A percentile compares a stretch with the other conserved stretches of the same genome.
Conservation (phyloP, 306 rosid genomes). For the Boehmeria nivea region DNA sequence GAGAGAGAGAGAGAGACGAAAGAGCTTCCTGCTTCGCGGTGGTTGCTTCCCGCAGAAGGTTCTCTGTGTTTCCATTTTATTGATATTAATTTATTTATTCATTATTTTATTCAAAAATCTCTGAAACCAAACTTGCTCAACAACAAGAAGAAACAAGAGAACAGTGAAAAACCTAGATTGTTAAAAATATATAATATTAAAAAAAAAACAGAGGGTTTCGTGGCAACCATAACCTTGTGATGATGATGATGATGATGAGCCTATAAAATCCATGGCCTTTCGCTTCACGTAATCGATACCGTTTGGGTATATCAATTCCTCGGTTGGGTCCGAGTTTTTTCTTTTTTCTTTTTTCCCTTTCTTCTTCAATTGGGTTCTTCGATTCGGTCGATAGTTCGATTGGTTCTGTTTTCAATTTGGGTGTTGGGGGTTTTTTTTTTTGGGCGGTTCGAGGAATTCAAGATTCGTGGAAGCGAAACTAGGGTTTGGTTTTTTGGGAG, state of each 20-base stretch:
- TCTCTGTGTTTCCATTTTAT: slow-evolving; percentile 27
- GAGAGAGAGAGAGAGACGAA: slow-evolving; percentile 13
- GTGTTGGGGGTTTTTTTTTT: slow-evolving; percentile 3
- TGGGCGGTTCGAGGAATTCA: background rate
- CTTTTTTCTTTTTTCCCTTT: slow-evolving; percentile 4
- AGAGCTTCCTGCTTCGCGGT: slow-evolving; percentile 26
- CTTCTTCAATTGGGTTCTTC: background rate
- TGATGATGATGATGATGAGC: background rate
- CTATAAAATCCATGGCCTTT: slow-evolving; percentile 18
- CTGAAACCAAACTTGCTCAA: background rate
- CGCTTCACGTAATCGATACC: slow-evolving; percentile 50
- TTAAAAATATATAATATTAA: slow-evolving; percentile 8
- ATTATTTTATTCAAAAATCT: background rate
- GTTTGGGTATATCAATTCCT: slow-evolving; percentile 11
- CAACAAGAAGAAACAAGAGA: slow-evolving; percentile 17
- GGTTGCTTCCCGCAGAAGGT: slow-evolving; percentile 58
- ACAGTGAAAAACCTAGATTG: slow-evolving; percentile 21
- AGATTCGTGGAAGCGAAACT: slow-evolving; percentile 16
- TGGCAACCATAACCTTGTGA: slow-evolving; percentile 34
- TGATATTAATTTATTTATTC: too few relatives aligned
- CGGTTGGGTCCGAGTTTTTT: slow-evolving; percentile 22
- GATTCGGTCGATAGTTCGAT: background rate
- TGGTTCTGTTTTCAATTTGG: slow-evolving; percentile 1
- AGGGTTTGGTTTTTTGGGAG: slow-evolving; percentile 8
- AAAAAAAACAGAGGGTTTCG: slow-evolving; percentile 38